phyloP scores from a whole-genome alignment of 2,329 filamentous ascomycete species.

The Coniochaeta pulveracea region DNA sequence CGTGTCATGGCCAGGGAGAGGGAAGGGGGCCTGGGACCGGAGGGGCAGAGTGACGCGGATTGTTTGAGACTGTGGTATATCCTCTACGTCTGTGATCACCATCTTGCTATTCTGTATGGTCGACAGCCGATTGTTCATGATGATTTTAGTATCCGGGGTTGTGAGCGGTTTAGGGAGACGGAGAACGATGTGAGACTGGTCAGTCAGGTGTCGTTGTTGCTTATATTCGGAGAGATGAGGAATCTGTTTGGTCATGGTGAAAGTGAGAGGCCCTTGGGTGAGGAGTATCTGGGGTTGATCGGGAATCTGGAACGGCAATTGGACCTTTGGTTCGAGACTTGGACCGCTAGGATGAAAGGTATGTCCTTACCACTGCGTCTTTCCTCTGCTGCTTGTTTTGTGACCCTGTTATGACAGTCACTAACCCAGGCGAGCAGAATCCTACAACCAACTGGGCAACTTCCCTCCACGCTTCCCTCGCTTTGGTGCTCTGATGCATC shows the following conservation, averaged over 20 bases:
- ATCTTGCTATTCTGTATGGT: conserved; percentile 49
- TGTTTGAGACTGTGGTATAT: conserved; percentile 50
- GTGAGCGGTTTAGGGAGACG: conserved; percentile 43
- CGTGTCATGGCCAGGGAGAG: not conserved
- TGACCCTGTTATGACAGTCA: no score
- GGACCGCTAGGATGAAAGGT: conserved; percentile 20
- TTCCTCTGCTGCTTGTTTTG: no score
- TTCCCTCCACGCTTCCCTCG: conserved; percentile 18
- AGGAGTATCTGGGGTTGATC: conserved; percentile 37
- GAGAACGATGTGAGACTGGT: conserved; percentile 44
- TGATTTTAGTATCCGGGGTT: conserved; percentile 43
- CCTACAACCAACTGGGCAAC: conserved; percentile 18
- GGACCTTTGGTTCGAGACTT: conserved; percentile 24
- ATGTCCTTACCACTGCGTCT: conserved; percentile 15
- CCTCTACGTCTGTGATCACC: conserved; percentile 49
- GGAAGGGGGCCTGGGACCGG: not conserved
- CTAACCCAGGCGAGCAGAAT: conserved; percentile 20
- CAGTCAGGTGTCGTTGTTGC: conserved; percentile 46
- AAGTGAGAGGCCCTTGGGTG: conserved; percentile 35
- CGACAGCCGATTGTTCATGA: conserved; percentile 47
- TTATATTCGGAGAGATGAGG: conserved; percentile 43
- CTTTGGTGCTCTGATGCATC: conserved; percentile 19
- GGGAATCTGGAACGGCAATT: conserved; percentile 20
- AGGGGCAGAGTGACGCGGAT: conserved; percentile 30
- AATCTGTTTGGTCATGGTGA: conserved; percentile 42